Base-by-base conservation (phyloP, 1,284 basidiomycete species). In the Vanrija sp. region DNA sequence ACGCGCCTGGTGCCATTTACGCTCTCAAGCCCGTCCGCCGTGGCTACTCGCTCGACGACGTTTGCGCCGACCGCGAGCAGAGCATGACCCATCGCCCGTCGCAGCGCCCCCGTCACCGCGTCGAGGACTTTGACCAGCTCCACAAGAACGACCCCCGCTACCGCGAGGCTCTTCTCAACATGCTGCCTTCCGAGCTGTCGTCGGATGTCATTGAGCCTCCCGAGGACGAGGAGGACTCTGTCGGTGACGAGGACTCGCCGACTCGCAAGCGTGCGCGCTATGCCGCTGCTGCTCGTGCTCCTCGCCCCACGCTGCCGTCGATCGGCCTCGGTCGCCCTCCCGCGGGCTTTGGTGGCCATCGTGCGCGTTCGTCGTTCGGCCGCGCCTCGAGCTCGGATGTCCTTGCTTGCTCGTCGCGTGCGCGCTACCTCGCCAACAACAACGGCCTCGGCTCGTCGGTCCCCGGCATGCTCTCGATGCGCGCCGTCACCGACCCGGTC, bases 61-160 rank as follows among this genome's bases (percentile, higher is more conserved):
- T 60, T 19, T 60, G 59, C 43, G 27, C 50, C 48, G 59, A 60
- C 44, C 55, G 59, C 38, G 59, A 60, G 50, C 38, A 47, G 55
- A 60, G 59, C 53, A 60, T 60, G 59, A 60, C 53, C 19, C 53
- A 57, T 50, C 56, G 56, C 39, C 41, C 56, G 15, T 47, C 50
- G 8, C 38, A 55, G 6, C 55, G 53, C 16, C 47, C 59, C 6
- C 59, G 59, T 27, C 41, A 47, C 1, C 53, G 38, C 7, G 49
- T 57, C 22, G 55, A 60, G 8, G 52, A 45, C 41, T 51, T 57
- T 42, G 59, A 60, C 41, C 52, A 57, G 43, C 45, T 60, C 52
- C 44, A 60, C 56, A 60, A 57, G 53, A 57, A 57, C 50, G 59
- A 60, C 45, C 59, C 59, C 4, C 52, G 59, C 12, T 60, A 60